phyloP scores from a whole-genome alignment of 2,329 filamentous ascomycete species.

The Aspergillus tubingensis region DNA sequence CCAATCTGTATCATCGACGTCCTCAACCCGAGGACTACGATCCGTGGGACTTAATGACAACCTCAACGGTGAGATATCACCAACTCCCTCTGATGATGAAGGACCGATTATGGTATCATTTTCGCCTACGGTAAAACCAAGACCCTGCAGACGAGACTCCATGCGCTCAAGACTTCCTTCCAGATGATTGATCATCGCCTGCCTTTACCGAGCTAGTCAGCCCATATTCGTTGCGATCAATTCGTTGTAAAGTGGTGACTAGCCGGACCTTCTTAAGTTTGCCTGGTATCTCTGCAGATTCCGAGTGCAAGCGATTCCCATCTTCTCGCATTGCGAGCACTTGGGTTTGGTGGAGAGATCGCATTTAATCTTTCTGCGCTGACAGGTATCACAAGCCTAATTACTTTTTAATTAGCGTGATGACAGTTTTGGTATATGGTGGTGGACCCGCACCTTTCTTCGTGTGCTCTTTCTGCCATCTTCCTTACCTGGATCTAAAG shows the following conservation, averaged over 20 bases:
- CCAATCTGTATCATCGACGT: not conserved
- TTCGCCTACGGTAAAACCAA: conserved; percentile 14
- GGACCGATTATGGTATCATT: not conserved
- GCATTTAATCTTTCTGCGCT: conserved; percentile 1
- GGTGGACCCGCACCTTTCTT: not conserved
- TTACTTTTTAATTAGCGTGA: not conserved
- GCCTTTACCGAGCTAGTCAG: not conserved
- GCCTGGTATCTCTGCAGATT: conserved; percentile 3
- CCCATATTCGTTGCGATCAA: not conserved
- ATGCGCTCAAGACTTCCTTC: conserved; percentile 20
- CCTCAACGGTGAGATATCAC: not conserved
- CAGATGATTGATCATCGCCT: conserved; percentile 22
- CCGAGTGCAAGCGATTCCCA: conserved; percentile 1
- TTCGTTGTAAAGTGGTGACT: not conserved
- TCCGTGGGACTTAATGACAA: not conserved
- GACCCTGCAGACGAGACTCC: conserved; percentile 15
- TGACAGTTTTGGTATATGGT: not conserved
- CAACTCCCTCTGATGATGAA: not conserved
- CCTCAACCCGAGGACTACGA: not conserved
- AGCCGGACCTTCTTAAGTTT: not conserved
- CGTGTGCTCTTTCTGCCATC: not conserved
- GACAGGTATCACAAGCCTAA: conserved; percentile 9
- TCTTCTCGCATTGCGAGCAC: conserved; percentile 6
- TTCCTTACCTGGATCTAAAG: not conserved
- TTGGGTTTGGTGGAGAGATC: not conserved